A percentile compares a stretch with the other conserved stretches of the same genome.
These are phyloP conservation scores for Auriscalpium orientale DNA, from an alignment of 768 basidiomycete genomes.

Conservation along the genomic window DNA sequence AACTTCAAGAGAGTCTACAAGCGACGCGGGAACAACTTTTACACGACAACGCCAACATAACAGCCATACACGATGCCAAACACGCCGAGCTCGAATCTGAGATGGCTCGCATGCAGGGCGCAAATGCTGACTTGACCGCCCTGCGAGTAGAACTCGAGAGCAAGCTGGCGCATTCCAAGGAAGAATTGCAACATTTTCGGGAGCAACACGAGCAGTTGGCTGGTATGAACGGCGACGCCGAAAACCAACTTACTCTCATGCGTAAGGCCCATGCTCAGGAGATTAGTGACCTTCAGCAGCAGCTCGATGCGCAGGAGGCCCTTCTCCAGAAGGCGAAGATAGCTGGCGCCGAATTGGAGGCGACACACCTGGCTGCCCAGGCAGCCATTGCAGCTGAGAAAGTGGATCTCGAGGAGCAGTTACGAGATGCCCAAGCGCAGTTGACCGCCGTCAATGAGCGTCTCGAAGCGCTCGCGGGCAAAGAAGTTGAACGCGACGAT, in stretches of 20 bases:
- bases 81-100: conserved; percentile 12
- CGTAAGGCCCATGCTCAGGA: conserved; percentile 12
- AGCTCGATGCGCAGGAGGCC: conserved; percentile 11
- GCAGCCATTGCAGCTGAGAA: conserved; percentile 9
- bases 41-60: conserved; percentile 2
- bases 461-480: conserved; percentile 1
- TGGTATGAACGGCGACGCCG: neutral
- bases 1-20: conserved; percentile 7
- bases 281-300: conserved; percentile 15
- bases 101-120: conserved; percentile 8
- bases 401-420: conserved; percentile 9
- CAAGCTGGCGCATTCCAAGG: conserved; percentile 15
- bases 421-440: conserved; percentile 1
- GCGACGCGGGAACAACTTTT: conserved; percentile 3
- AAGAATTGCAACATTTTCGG: conserved; percentile 13
- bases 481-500: neutral
- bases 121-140: conserved; percentile 12
- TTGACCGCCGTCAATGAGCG: conserved; percentile 1
- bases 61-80: neutral
- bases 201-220: conserved; percentile 7
- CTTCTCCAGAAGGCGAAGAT: conserved; percentile 13
- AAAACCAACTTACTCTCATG: conserved; percentile 7
- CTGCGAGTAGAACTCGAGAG: conserved; percentile 4
- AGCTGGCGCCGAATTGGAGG: conserved; percentile 22
- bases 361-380: conserved; percentile 23